These are phyloP conservation scores for Achlya hypogyna DNA, from an alignment of 352 stramenopile species.

Conservation along the genomic window DNA sequence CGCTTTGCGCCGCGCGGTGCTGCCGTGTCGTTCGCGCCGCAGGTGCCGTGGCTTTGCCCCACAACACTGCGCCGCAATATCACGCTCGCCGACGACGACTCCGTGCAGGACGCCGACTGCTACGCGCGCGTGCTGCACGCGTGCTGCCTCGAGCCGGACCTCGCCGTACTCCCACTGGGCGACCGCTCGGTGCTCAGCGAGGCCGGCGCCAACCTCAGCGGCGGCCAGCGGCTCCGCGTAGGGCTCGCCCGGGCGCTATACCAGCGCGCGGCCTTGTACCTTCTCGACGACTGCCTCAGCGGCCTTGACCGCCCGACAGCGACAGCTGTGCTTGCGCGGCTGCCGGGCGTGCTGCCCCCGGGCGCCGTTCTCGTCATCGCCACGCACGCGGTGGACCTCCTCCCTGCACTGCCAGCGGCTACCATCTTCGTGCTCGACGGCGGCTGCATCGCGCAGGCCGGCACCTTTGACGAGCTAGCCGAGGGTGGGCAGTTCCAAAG, in stretches of 20 bases:
- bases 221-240: conserved; percentile 72
- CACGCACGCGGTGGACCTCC: conserved; percentile 61
- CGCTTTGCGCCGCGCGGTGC: conserved; percentile 15
- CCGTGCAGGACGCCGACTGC: conserved; percentile 27
- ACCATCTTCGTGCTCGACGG: conserved; percentile 48
- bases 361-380: conserved; percentile 56
- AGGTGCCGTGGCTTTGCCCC: conserved; percentile 67
- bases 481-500: not conserved
- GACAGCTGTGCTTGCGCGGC: conserved; percentile 36
- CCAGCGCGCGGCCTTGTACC: conserved; percentile 45
- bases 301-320: conserved; percentile 66
- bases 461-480: conserved; percentile 24
- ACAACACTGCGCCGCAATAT: conserved; percentile 54
- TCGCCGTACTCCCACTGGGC: conserved; percentile 32
- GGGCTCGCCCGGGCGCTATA: conserved; percentile 81
- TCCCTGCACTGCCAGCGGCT: conserved; percentile 36
- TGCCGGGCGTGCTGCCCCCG: conserved; percentile 40
- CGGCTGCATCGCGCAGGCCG: conserved; percentile 42
- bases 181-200: conserved; percentile 50
- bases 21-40: conserved; percentile 50
- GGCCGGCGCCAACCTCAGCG: conserved; percentile 77
- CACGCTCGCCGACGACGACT: conserved; percentile 32
- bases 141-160: conserved; percentile 69
- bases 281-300: conserved; percentile 84
- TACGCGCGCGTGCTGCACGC: conserved; percentile 46